Base-by-base conservation (phyloP, 768 basidiomycete genomes). In the Cyclocybe aegerita region DNA sequence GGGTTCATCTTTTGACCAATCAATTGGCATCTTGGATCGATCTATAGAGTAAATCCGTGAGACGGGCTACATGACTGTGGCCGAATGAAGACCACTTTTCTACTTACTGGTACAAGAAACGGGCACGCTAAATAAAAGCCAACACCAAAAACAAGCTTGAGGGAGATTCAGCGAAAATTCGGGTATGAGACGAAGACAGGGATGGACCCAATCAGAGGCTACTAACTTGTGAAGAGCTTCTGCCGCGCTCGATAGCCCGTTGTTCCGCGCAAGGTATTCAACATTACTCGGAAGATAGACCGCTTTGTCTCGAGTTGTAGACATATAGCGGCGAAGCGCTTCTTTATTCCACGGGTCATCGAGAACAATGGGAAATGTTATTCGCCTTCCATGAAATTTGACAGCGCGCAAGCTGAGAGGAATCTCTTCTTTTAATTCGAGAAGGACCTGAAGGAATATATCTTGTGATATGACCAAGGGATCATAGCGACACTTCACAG, bases 1-100 rank as follows among this genome's bases (percentile, higher is more conserved):
- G 86, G 86, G 48, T 88, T 88, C 82, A 87, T 86, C 63, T 88
- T 89, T 52, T 87, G 86, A 0, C 81, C 83, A 4, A 82, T 73
- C 0, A 88, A 63, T 34, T 84, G 70, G 50, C 76, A 79, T 30
- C 81, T 69, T 7, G 80, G 81, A 58, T 83, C 81, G 12, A 85
- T 73, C 81, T 83, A 50, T 43, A 4, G 4, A 36, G 12, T 37
- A 29, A 16, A 41, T 47, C 34, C 51, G 11, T 15, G 5, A 9
- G n/a, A 30, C 11, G 17, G 8, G 23, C 9, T 43, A 2, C 10
- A 29, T 7, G 11, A 9, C 7, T 6, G 31, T n/a, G 35, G 31
- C 3, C 1, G 6, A 30, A 23, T 23, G 23, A 23, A 17, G 2
- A 39, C 10, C 4, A 15, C 40, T 30, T 15, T 39, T 17, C 16